A percentile compares a stretch with the other conserved stretches of the same genome.
phyloP scores from a whole-genome alignment of 2,329 filamentous ascomycete species.

The Aspergillus puulaauensis region DNA sequence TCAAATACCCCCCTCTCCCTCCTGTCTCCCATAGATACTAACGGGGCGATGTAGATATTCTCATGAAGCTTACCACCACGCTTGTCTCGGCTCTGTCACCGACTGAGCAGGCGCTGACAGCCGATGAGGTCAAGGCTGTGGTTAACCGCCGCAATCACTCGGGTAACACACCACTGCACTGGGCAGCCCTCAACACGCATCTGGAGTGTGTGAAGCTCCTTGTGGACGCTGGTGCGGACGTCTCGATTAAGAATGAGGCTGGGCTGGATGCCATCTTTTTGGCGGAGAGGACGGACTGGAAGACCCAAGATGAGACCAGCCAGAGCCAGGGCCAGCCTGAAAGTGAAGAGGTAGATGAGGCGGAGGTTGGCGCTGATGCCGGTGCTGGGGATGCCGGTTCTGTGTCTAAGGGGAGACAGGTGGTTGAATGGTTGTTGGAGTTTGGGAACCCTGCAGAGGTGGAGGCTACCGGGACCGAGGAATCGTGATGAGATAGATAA shows the following conservation, averaged over 20 bases:
- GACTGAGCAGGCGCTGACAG: neutral
- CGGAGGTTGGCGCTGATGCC: slow-evolving; percentile 9
- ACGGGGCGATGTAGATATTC: slow-evolving; percentile 41
- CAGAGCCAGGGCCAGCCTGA: slow-evolving; percentile 15
- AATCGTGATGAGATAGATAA: neutral
- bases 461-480: slow-evolving; percentile 22
- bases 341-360: slow-evolving; percentile 21
- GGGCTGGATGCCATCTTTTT: slow-evolving; percentile 79
- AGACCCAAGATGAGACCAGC: slow-evolving; percentile 47
- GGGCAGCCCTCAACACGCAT: slow-evolving; percentile 89
- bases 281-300: slow-evolving; percentile 69
- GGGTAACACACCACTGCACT: slow-evolving; percentile 90
- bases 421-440: slow-evolving; percentile 43
- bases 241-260: slow-evolving; percentile 75
- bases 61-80: slow-evolving; percentile 48
- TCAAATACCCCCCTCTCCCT: neutral
- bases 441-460: slow-evolving; percentile 37
- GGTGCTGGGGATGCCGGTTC: slow-evolving; percentile 9
- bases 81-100: slow-evolving; percentile 23
- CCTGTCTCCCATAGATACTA: neutral
- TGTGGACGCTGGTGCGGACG: slow-evolving; percentile 72
- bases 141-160: slow-evolving; percentile 66
- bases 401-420: slow-evolving; percentile 38
- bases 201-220: slow-evolving; percentile 75
- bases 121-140: slow-evolving; percentile 25